Base-by-base conservation (phyloP, 495 filamentous ascomycete genomes). In the Xylaria palmicola region DNA sequence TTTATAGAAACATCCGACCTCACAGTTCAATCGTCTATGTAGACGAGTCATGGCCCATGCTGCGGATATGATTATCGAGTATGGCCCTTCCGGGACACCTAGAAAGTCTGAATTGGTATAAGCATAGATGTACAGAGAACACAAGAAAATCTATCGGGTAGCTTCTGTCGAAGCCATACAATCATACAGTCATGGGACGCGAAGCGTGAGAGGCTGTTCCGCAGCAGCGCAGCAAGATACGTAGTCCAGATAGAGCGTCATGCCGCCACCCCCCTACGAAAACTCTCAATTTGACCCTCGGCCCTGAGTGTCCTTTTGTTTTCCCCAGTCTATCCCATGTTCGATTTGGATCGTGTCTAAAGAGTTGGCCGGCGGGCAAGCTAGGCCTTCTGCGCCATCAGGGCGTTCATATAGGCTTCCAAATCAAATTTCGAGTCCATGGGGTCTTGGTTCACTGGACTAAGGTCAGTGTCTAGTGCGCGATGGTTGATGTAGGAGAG, bases 371-470 rank as follows among this genome's bases (percentile, higher is more conserved):
- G n/a, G 24, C 43, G 17, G 24, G 15, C 26, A 9, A 4, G 27
- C 57, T 73, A 82, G 61, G 72, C 65, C 57, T 74, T 80, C 61
- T 71, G 67, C 56, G 80, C 80, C 43, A 80, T 78, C 65, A 92
- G 81, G 65, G 83, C 76, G 62, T 86, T 86, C 70, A 97, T 70
- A 76, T 85, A 93, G 47, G 87, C 86, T 79, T 97, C 93, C 54
- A 97, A 80, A 73, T 98, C 91, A 80, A 97, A 98, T 65, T 88
- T 87, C 64, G 90, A 83, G 72, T 93, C 87, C 61, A 86, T 84
- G 52, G 89, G 88, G 76, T 98, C 90, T 72, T 88, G 86, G 76
- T 93, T 86, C 61, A 93, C 91, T 96, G 73, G 65, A 50, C 26
- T 56, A 58, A 24, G 51, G 62, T 65, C 12, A 70, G 64, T 44